Base-by-base conservation (phyloP, 2,329 filamentous ascomycete genomes). In the Trichoderma gracile region DNA sequence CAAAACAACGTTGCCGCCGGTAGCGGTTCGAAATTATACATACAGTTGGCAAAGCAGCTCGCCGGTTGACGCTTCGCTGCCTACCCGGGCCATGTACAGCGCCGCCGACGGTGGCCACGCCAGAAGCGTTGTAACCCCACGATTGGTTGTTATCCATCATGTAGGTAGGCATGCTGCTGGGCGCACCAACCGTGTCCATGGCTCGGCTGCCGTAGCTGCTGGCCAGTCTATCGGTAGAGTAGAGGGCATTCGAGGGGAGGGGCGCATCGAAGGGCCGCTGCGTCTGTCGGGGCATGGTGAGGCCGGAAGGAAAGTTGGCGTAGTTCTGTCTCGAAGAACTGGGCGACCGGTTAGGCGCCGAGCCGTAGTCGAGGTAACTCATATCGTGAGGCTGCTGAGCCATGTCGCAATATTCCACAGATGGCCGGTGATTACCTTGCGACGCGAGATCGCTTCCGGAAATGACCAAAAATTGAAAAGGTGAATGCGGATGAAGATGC, bases 191-290 rank as follows among this genome's bases (percentile, higher is more conserved):
- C 71, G 76, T 75, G 64, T 81, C 84, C 71, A 86, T 82, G 65
- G 82, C 84, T 68, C 91, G 89, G 59, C 80, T 80, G 64, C 82
- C 86, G 71, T 78, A 79, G 82, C 82, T 73, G 81, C 85, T 70
- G 81, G 81, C 75, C 81, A 87, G 77, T 81, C 90, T 78, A 78
- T 95, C 91, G 58, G 85, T 82, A 17, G 83, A 81, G 77, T 94
- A 96, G 59, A 93, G 81, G 65, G 86, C 86, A 56, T 87, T 84
- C 0, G 79, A 79, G 47, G 77, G 78, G 73, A 92, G 84, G 64
- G 87, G 86, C 66, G 84, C 86, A 73, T 96, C 92, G 74, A 93
- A 91, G 70, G 90, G 90, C 71, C 92, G 86, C 70, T 92, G 93
- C 49, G 87, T 81, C 74, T 81, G 79, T 30, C 79, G 73, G 14